phyloP scores from a whole-genome alignment of 2,329 filamentous ascomycete genomes.

The Sporothrix mexicana region DNA sequence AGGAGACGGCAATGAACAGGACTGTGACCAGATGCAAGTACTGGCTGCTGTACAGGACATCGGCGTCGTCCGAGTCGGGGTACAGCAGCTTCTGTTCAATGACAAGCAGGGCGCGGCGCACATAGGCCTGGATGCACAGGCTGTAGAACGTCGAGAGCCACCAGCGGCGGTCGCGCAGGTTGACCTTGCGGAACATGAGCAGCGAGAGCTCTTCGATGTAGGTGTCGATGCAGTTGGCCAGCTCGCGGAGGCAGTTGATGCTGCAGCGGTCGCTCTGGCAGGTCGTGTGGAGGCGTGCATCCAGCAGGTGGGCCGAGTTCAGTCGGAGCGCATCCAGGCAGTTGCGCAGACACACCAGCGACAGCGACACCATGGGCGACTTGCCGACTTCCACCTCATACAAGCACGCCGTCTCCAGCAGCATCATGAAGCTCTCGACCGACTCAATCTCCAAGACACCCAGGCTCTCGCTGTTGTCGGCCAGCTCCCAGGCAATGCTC shows the following conservation, averaged over 20 bases:
- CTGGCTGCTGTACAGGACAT: slow-evolving; percentile 41
- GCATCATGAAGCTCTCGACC: slow-evolving; percentile 41
- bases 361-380: slow-evolving; percentile 43
- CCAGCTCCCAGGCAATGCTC: slow-evolving; percentile 44
- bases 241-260: slow-evolving; percentile 42
- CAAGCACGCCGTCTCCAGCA: slow-evolving; percentile 42
- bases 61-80: slow-evolving; percentile 40
- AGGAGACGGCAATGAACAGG: slow-evolving; percentile 44
- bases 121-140: slow-evolving; percentile 44
- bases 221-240: slow-evolving; percentile 39
- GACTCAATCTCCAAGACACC: slow-evolving; percentile 42
- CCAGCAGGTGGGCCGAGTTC: slow-evolving; percentile 39
- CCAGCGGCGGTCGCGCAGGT: slow-evolving; percentile 44
- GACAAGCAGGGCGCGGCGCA: slow-evolving; percentile 42
- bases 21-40: slow-evolving; percentile 43
- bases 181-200: slow-evolving; percentile 45
- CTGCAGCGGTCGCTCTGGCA: slow-evolving; percentile 41
- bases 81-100: slow-evolving; percentile 43
- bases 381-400: slow-evolving; percentile 44
- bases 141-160: slow-evolving; percentile 45
- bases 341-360: slow-evolving; percentile 42
- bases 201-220: slow-evolving; percentile 44
- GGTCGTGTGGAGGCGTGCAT: slow-evolving; percentile 38
- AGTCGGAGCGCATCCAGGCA: slow-evolving; percentile 43
- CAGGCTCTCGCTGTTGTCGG: slow-evolving; percentile 41